Percentiles rank a stretch among this genome's conserved stretches.
Conservation (phyloP, 176 grass and related monocot species). For the Stipa capillata region DNA sequence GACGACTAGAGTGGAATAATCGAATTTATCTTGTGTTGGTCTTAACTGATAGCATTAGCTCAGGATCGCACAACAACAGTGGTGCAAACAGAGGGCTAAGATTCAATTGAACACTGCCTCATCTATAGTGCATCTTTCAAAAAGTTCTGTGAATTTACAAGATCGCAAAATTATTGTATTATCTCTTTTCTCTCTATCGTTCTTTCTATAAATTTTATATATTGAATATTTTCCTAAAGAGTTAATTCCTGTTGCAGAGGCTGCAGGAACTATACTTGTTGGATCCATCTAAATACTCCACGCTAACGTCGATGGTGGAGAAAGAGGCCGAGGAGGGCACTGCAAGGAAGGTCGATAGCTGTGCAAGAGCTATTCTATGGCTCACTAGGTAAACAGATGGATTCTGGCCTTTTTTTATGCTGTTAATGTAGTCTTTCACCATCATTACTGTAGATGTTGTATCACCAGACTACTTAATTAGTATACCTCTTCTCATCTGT, state of each 20-base stretch:
- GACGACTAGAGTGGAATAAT: not conserved
- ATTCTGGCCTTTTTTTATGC: not conserved
- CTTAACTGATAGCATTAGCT: not conserved
- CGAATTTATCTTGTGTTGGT: not conserved
- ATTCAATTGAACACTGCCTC: not conserved
- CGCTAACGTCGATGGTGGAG: constrained; percentile 51
- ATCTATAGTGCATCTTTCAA: not conserved
- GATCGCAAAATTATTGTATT: not conserved
- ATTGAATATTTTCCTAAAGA: not conserved
- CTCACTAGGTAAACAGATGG: constrained; percentile 52
- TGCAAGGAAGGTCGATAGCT: constrained; percentile 63
- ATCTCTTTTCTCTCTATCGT: not conserved
- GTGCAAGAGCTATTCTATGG: constrained; percentile 68
- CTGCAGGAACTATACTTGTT: constrained; percentile 56
- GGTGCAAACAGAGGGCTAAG: not conserved
- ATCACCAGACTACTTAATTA: not conserved
- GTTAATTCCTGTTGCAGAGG: constrained; percentile 38
- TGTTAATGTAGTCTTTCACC: not conserved
- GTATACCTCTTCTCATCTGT: not conserved
- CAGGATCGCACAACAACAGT: not conserved
- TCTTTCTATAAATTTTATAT: too few relatives aligned
- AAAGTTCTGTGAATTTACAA: not conserved
- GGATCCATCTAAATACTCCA: constrained; percentile 49
- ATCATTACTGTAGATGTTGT: not conserved
- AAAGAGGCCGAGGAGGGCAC: constrained; percentile 61